A percentile compares a stretch with the other conserved stretches of the same genome.
phyloP scores from a whole-genome alignment of 768 basidiomycete genomes.

The Tulasnella calospora region DNA sequence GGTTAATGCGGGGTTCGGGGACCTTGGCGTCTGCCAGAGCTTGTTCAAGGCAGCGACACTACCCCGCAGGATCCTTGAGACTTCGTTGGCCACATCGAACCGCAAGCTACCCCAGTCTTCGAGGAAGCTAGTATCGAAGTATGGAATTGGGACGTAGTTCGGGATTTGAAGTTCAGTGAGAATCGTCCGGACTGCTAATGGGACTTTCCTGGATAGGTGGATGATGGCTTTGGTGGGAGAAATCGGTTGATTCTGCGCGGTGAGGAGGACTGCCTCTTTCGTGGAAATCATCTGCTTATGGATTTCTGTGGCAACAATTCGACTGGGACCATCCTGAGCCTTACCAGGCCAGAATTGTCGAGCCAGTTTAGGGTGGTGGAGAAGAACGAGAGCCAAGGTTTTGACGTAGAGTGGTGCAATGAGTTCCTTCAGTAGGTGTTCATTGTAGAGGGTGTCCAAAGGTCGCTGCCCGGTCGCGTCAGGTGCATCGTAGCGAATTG shows the following conservation, averaged over 20 bases:
- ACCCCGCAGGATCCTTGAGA: background rate
- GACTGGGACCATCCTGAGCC: background rate
- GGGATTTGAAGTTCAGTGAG: background rate
- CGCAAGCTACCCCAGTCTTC: background rate
- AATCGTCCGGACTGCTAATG: background rate
- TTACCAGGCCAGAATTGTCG: background rate
- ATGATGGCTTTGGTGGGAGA: background rate
- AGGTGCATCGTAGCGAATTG: background rate
- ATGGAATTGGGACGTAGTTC: background rate
- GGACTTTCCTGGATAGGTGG: background rate
- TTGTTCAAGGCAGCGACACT: background rate
- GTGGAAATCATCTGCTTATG: background rate
- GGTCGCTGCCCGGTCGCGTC: background rate
- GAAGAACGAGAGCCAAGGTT: background rate
- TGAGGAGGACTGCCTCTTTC: background rate
- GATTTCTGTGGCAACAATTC: background rate
- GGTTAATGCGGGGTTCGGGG: background rate
- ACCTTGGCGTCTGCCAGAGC: background rate
- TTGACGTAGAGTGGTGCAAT: background rate
- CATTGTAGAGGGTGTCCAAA: conserved; percentile 8
- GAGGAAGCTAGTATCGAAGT: background rate
- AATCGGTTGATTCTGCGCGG: background rate
- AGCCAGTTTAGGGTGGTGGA: background rate
- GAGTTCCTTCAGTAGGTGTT: background rate
- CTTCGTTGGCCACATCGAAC: background rate